Base-by-base conservation (phyloP, 2,329 filamentous ascomycete genomes). In the Talaromyces marneffei region DNA sequence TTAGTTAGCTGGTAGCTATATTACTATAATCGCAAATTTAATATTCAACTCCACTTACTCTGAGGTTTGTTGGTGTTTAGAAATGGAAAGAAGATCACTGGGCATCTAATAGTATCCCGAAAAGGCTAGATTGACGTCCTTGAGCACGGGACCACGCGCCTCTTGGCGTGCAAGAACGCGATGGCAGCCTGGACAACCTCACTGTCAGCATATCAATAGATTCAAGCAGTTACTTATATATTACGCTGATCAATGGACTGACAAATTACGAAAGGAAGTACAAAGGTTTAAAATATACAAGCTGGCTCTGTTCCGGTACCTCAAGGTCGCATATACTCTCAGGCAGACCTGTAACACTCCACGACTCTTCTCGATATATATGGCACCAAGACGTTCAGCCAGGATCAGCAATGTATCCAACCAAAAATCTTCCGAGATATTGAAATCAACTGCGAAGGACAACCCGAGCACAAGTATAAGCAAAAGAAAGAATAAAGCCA, bases 361-460 rank as follows among this genome's bases (percentile, higher is more conserved):
- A 20, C 44, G 35, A 42, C 23, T 18, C 12, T 35, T 40, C 14
- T 18, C 42, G 8, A 18, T 33, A 53, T 59, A 35, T 23, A 84
- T 85, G 82, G 78, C 81, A 40, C 71, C 83, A 10, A 72, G 83
- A 65, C 80, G 82, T 59, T 85, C 82, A 50, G 72, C 79, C 44
- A 78, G 82, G 48, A 74, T 82, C 33, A 74, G 73, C 54, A 70
- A 72, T 14, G 69, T 67, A 52, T 68, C 63, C 57, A 58, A 58
- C 12, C 59, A 67, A 56, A 62, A 67, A 35, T 18, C 64, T 37
- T 59, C 65, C 3, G 59, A 67, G 12, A 62, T 23, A 23, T 20
- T 14, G 33, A 57, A 33, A 33, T 7, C 53, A 40, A 37, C 10
- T 29, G n/a, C 35, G 18, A 39, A 48, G 23, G 23, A 44, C n/a